Conservation (phyloP, 345 rosid genomes). For the Gossypium sturtianum region DNA sequence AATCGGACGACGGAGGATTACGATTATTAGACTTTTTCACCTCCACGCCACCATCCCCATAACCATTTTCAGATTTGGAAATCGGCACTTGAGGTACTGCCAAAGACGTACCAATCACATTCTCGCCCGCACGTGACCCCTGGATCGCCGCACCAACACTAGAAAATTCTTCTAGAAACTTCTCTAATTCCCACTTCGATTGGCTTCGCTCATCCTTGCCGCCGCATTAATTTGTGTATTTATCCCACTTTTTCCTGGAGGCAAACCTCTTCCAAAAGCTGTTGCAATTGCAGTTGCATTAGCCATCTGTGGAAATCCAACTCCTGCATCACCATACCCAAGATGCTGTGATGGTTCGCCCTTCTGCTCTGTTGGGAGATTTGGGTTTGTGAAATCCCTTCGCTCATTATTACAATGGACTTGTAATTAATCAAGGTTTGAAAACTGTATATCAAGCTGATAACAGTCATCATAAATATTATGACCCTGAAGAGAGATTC, state of each 20-base stretch:
- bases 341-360: slow-evolving; percentile 78
- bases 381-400: slow-evolving; percentile 96
- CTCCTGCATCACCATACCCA: slow-evolving; percentile 75
- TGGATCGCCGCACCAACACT: slow-evolving; percentile 25
- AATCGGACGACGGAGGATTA: slow-evolving; percentile 20
- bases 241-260: slow-evolving; percentile 12
- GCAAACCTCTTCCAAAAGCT: slow-evolving; percentile 94
- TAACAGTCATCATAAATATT: slow-evolving; percentile 97
- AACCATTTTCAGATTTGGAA: slow-evolving; percentile 27
- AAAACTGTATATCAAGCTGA: slow-evolving; percentile 91
- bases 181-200: slow-evolving; percentile 72
- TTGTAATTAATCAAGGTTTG: slow-evolving; percentile 95
- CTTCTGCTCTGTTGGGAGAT: slow-evolving; percentile 82
- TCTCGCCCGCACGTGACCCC: slow-evolving; percentile 20
- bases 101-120: slow-evolving; percentile 27
- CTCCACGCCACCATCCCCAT: slow-evolving; percentile 45
- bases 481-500: slow-evolving; percentile 94
- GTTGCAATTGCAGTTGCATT: slow-evolving; percentile 89
- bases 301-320: slow-evolving; percentile 27
- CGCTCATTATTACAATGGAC: slow-evolving; percentile 95
- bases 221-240: slow-evolving; percentile 1
- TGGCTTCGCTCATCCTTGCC: slow-evolving; percentile 47
- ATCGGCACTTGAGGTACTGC: slow-evolving; percentile 31
- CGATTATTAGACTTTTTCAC: slow-evolving; percentile 26
- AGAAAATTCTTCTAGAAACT: slow-evolving; percentile 43